Percentiles rank a stretch among this genome's conserved stretches.
phyloP scores from a whole-genome alignment of 1,284 basidiomycete genomes.

The Papiliotrema flavescens region DNA sequence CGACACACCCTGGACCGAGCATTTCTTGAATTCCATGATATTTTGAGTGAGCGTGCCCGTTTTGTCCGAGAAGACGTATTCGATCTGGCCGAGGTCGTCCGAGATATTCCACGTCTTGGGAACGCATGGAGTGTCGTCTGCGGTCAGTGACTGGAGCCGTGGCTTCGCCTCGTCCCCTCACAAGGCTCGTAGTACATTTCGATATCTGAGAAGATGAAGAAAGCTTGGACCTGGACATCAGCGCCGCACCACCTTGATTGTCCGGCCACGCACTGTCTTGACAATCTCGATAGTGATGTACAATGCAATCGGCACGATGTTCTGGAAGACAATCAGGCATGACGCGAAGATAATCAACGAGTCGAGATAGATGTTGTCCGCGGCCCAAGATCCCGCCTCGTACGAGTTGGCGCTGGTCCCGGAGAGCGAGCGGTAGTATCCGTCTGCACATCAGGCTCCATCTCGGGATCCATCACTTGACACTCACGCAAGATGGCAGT shows the following conservation, averaged over 20 bases:
- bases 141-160: background rate
- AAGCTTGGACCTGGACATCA: conserved; percentile 69
- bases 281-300: conserved; percentile 98
- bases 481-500: conserved; percentile 47
- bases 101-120: conserved; percentile 99
- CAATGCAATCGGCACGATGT: conserved; percentile 93
- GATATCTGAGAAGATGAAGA: conserved; percentile 92
- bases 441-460: conserved; percentile 59
- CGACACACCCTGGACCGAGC: conserved; percentile 74
- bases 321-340: conserved; percentile 91
- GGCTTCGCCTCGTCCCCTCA: conserved; percentile 18
- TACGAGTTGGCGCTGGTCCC: conserved; percentile 71
- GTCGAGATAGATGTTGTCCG: conserved; percentile 64
- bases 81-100: conserved; percentile 95
- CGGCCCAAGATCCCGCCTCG: conserved; percentile 63
- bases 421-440: conserved; percentile 61
- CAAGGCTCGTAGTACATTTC: conserved; percentile 92
- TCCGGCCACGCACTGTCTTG: conserved; percentile 57
- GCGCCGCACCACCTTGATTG: too few species aligned
- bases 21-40: conserved; percentile 98
- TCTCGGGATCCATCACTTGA: background rate
- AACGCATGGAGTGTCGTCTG: conserved; percentile 76
- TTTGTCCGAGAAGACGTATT: conserved; percentile 98
- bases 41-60: conserved; percentile 95
- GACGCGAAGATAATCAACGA: conserved; percentile 88